Evolutionary conservation across 2,329 filamentous ascomycete genomes (phyloP).

Genomic region (Orbilia oligospora): DNA sequence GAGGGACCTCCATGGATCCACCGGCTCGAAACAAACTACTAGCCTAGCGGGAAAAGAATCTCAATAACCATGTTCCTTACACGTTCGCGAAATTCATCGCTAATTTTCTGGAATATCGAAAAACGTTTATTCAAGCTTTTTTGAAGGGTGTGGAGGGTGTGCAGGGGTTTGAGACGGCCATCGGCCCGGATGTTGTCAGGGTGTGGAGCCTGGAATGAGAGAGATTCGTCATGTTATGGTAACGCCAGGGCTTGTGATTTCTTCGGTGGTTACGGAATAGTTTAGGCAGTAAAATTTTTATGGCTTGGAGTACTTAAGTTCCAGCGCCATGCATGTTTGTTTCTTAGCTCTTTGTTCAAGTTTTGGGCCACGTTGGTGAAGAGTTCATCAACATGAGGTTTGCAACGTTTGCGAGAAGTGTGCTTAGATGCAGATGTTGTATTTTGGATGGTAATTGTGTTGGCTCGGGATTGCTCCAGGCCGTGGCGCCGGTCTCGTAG

Average conservation of each 20-base stretch:
- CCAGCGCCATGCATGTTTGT: neutral
- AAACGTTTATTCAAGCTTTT: slow-evolving; percentile 45
- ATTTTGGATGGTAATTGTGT: slow-evolving; percentile 2
- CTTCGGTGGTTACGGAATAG: neutral
- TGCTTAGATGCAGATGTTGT: slow-evolving; percentile 10
- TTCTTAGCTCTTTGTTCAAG: neutral
- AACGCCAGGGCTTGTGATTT: slow-evolving; percentile 9
- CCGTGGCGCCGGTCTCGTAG: no score
- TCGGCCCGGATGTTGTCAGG: slow-evolving; percentile 50
- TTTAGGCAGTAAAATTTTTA: neutral
- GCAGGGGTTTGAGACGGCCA: slow-evolving; percentile 45
- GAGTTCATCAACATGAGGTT: neutral
- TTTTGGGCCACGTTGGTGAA: neutral
- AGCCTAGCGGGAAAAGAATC: neutral
- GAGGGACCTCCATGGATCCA: slow-evolving; percentile 5
- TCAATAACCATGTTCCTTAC: slow-evolving; percentile 3
- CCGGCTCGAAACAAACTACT: slow-evolving; percentile 22
- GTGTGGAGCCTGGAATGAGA: slow-evolving; percentile 31
- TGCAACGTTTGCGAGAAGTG: no score
- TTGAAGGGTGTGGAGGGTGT: slow-evolving; percentile 29
- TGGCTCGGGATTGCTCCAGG: neutral
- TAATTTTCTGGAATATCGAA: slow-evolving; percentile 31
- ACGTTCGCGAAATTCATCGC: slow-evolving; percentile 19
- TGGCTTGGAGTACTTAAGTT: neutral
- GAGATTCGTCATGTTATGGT: slow-evolving; percentile 35